These are phyloP conservation scores for Rauvolfia tetraphylla DNA, from an alignment of 257 asterid species.

Conservation along the genomic window DNA sequence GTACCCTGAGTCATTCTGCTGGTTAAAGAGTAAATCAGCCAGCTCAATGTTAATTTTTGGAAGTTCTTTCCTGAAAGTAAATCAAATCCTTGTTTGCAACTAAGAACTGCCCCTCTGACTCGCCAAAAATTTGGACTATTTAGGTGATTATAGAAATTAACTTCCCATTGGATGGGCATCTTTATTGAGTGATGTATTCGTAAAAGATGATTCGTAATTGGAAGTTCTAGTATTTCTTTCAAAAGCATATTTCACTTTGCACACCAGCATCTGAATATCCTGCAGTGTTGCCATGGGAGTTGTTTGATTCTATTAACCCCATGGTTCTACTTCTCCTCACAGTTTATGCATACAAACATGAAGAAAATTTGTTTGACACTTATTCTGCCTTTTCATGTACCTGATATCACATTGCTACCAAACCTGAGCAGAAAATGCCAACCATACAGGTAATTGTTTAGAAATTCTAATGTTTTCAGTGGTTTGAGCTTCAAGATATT, in stretches of 20 bases:
- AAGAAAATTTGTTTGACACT: constrained; percentile 18
- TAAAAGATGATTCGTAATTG: too few species aligned
- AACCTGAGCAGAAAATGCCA: constrained; percentile 84
- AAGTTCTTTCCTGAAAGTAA: too few species aligned
- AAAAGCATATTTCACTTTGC: too few species aligned
- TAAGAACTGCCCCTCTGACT: too few species aligned
- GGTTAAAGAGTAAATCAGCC: neutral
- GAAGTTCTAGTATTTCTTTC: too few species aligned
- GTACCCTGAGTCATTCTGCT: neutral
- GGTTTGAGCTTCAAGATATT: neutral
- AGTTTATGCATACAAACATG: neutral
- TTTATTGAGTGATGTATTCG: too few species aligned
- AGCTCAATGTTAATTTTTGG: neutral
- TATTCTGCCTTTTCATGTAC: constrained; percentile 37
- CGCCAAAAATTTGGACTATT: too few species aligned
- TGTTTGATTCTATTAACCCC: constrained; percentile 1
- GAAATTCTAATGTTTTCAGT: neutral
- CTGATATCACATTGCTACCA: constrained; percentile 21
- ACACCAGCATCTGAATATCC: neutral
- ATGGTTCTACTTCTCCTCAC: constrained; percentile 7
- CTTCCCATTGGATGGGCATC: too few species aligned
- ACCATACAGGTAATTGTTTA: constrained; percentile 64
- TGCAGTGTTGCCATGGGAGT: constrained; percentile 9
- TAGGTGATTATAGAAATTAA: too few species aligned
- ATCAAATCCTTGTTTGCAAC: too few species aligned